Evolutionary conservation across 177 flowering plant genomes (phyloP).

Genomic region (Tripterygium wilfordii): DNA sequence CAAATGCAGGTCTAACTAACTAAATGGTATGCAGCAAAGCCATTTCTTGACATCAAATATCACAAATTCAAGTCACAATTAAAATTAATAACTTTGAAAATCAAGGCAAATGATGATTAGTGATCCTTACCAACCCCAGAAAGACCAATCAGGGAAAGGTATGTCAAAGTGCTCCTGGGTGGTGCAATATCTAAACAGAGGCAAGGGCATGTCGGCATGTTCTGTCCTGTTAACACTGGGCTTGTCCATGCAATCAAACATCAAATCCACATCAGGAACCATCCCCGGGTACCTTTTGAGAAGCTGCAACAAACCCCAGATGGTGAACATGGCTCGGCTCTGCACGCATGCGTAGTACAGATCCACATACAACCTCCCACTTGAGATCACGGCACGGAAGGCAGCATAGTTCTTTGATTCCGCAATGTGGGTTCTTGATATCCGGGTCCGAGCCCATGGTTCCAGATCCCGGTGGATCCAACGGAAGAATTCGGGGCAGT

Average conservation of each 20-base stretch:
- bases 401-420: slow-evolving; percentile 60
- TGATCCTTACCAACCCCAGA: slow-evolving; percentile 88
- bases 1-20: no score
- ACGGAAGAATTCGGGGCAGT: slow-evolving; percentile 61
- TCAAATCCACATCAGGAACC: slow-evolving; percentile 88
- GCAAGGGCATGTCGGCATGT: slow-evolving; percentile 51
- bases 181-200: slow-evolving; percentile 85
- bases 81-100: no score
- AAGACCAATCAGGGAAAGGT: slow-evolving; percentile 97
- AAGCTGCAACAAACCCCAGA: slow-evolving; percentile 84
- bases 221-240: slow-evolving; percentile 42
- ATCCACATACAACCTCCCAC: slow-evolving; percentile 65
- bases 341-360: slow-evolving; percentile 75
- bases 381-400: slow-evolving; percentile 54
- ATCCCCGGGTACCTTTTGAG: slow-evolving; percentile 68
- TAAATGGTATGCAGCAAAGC: no score
- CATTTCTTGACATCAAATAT: no score
- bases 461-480: slow-evolving; percentile 61
- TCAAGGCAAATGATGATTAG: not conserved
- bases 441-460: slow-evolving; percentile 55
- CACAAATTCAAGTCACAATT: no score
- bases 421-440: slow-evolving; percentile 34
- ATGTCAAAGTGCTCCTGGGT: slow-evolving; percentile 61
- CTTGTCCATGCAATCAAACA: slow-evolving; percentile 95
- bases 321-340: slow-evolving; percentile 71